phyloP scores from a whole-genome alignment of 495 filamentous ascomycete genomes.

The Tuber calosporum region DNA sequence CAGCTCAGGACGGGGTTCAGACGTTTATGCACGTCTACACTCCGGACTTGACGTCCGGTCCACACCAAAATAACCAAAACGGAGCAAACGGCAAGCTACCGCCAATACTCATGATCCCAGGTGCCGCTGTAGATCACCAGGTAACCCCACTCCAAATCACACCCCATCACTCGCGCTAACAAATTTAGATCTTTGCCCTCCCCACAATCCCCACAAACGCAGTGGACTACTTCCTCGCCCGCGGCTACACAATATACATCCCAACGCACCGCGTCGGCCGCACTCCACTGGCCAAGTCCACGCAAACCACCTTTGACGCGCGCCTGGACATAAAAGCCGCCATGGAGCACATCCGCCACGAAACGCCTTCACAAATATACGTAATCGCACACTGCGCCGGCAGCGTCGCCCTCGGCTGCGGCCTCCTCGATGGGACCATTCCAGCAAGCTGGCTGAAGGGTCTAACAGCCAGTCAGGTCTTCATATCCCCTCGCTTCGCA shows the following conservation, averaged over 20 bases:
- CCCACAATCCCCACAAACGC: constrained; percentile 61
- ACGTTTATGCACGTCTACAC: constrained; percentile 54
- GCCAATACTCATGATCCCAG: constrained; percentile 51
- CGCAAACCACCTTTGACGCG: constrained; percentile 56
- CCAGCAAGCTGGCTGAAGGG: constrained; percentile 53
- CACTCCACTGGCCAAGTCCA: constrained; percentile 49
- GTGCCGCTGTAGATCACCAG: constrained; percentile 55
- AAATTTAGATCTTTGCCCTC: constrained; percentile 53
- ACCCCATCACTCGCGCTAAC: not conserved
- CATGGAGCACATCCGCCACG: constrained; percentile 50
- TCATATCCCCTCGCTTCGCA: constrained; percentile 58
- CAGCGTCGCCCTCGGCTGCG: constrained; percentile 53
- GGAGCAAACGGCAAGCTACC: constrained; percentile 10
- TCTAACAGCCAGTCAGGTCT: constrained; percentile 58
- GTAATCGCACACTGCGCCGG: constrained; percentile 63
- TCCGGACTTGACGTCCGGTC: constrained; percentile 38
- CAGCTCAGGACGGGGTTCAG: constrained; percentile 49
- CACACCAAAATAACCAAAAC: not conserved
- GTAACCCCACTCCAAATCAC: not conserved
- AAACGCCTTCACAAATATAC: constrained; percentile 49
- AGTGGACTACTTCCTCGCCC: constrained; percentile 57
- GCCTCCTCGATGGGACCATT: constrained; percentile 60
- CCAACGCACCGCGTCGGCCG: constrained; percentile 57
- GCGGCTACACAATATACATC: constrained; percentile 55
- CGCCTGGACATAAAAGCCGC: constrained; percentile 58